These are phyloP conservation scores for Penicillium coprophilum DNA, from an alignment of 495 filamentous ascomycete genomes.

Conservation along the genomic window DNA sequence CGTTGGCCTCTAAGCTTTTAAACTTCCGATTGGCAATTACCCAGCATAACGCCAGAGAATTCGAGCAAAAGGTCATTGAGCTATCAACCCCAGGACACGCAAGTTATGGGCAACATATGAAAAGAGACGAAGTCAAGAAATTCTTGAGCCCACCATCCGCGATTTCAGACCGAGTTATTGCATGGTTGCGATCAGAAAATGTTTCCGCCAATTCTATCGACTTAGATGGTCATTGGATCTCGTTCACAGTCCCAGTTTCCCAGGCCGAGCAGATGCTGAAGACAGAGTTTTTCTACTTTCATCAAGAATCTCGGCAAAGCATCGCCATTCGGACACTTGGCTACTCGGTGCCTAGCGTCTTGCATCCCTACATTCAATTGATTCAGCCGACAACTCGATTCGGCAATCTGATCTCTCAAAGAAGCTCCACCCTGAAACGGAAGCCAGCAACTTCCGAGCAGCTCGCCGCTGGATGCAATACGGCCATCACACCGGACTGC, in stretches of 20 bases:
- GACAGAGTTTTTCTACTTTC: conserved; percentile 55
- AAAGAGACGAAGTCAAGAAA: conserved; percentile 51
- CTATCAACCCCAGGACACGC: conserved; percentile 62
- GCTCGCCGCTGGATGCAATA: conserved; percentile 43
- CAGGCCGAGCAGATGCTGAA: conserved; percentile 55
- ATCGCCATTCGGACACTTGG: conserved; percentile 52
- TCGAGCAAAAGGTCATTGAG: conserved; percentile 61
- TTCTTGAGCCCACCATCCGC: conserved; percentile 50
- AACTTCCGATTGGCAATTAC: conserved; percentile 55
- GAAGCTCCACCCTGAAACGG: conserved; percentile 21
- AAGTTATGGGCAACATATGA: conserved; percentile 64
- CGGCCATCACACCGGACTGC: conserved; percentile 56
- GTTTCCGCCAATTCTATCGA: conserved; percentile 44
- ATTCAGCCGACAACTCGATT: conserved; percentile 61
- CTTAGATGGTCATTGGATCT: conserved; percentile 56
- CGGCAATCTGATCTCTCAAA: conserved; percentile 34
- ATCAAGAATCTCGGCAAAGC: conserved; percentile 33
- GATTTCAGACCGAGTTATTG: conserved; percentile 40
- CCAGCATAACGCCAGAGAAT: conserved; percentile 50
- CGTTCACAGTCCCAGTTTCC: conserved; percentile 48
- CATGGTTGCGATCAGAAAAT: conserved; percentile 52
- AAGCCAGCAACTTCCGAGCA: conserved; percentile 27
- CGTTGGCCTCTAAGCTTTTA: conserved; percentile 36
- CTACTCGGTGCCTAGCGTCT: conserved; percentile 57
- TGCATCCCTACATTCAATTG: conserved; percentile 48